Evolutionary conservation across 495 filamentous ascomycete species (phyloP).

Genomic region (Penicillium salamii): DNA sequence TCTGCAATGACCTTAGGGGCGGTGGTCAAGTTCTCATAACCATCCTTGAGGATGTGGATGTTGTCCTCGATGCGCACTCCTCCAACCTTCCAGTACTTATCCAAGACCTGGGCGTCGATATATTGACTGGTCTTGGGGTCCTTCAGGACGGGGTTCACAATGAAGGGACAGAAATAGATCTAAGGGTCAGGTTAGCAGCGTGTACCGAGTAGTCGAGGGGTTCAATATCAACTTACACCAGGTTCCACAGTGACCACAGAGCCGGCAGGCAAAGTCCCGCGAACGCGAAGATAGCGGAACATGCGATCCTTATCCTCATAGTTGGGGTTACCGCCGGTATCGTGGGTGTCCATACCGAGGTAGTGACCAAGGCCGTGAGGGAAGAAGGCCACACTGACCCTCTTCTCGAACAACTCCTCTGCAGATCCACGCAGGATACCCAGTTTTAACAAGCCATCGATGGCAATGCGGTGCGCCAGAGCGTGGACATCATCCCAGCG

Average conservation of each 20-base stretch:
- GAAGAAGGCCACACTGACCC: slow-evolving; percentile 84
- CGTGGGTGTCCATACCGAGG: slow-evolving; percentile 92
- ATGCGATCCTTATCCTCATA: slow-evolving; percentile 80
- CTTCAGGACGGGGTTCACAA: slow-evolving; percentile 77
- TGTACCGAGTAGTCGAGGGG: too few relatives aligned
- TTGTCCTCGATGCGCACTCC: slow-evolving; percentile 79
- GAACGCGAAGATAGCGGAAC: slow-evolving; percentile 82
- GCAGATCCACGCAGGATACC: slow-evolving; percentile 68
- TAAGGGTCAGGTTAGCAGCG: too few relatives aligned
- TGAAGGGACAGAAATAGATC: slow-evolving; percentile 94
- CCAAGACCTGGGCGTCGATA: slow-evolving; percentile 70
- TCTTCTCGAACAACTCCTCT: slow-evolving; percentile 68
- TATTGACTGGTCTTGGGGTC: slow-evolving; percentile 66
- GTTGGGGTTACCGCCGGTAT: slow-evolving; percentile 83
- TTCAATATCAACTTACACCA: slow-evolving; percentile 51
- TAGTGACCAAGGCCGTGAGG: slow-evolving; percentile 92
- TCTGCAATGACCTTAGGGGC: slow-evolving; percentile 70
- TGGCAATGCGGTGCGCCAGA: slow-evolving; percentile 75
- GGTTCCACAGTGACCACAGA: slow-evolving; percentile 90
- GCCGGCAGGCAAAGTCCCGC: slow-evolving; percentile 69
- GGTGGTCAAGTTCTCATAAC: slow-evolving; percentile 77
- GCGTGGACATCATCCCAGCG: slow-evolving; percentile 84
- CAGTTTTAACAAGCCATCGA: slow-evolving; percentile 70
- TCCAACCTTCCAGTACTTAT: slow-evolving; percentile 85
- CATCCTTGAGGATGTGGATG: slow-evolving; percentile 72